Base-by-base conservation (phyloP, 2,329 filamentous ascomycete genomes). In the Pseudopithomyces chartarum region DNA sequence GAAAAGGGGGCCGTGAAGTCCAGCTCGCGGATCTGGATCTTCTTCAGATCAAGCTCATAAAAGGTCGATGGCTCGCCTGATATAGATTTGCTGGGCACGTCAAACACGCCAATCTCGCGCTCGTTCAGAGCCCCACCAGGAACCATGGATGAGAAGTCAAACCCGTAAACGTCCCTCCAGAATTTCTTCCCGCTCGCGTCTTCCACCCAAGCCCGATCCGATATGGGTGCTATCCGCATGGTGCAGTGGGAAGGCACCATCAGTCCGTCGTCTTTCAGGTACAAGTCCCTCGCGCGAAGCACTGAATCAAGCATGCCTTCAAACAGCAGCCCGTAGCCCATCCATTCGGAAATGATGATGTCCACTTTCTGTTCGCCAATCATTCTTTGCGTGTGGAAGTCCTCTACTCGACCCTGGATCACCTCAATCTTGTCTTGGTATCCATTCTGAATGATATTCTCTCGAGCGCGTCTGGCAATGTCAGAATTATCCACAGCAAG, bases 221-320 rank as follows among this genome's bases (percentile, higher is more conserved):
- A 84, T 26, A 94, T 83, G 10, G 94, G 92, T 0, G 92, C 92
- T 52, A 96, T 82, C 76, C 90, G 90, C 65, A 98, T 84, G 32
- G 88, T 92, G 58, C 90, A 88, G 72, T 96, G 90, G 59, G 90
- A 93, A 5, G 94, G 94, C 2, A 95, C 90, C 80, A 98, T 87
- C 51, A 97, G 81, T 15, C 93, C 93, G 54, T 86, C 88, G 0
- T 89, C 85, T 57, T 85, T 87, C 22, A 98, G 86, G 75, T 97
- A 97, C 65, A 86, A 87, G 77, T 98, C 93, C 59, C 93, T 85
- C 42, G 94, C 94, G 70, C 87, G 94, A 49, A 98, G 83, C 20
- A 98, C 91, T 47, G 91, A 96, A 62, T 95, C 92, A 26, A 98
- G 86, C 93, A 98, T 98, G 54, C 92, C 92, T 78, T 98, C 93